Evolutionary conservation across 2,329 filamentous ascomycete genomes (phyloP), one percentile per base, ranked within the genome.

Genomic region (Cladosporium sp.): DNA sequence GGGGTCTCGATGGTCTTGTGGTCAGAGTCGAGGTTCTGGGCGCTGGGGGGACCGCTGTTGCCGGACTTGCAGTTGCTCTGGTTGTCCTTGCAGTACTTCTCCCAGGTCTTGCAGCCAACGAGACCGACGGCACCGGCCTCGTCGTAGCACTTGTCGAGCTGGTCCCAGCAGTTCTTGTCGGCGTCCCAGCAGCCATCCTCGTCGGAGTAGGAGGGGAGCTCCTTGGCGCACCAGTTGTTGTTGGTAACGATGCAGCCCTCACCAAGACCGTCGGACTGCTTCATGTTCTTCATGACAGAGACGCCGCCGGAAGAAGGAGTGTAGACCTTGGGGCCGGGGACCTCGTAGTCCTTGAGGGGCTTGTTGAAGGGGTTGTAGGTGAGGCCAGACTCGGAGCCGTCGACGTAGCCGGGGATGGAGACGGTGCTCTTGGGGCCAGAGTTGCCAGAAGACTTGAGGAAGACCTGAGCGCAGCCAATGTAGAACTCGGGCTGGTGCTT

Each of bases 391-490:
- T 84, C 75, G 41, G 69, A 70, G 12, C 73, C 67, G 45, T 75
- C 65, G 48, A 88, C 76, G 58, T 88, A 77, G 7, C 85, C 85
- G 0, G 85, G 86, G 54, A 89, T 89, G 47, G 72, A 76, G 51
- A 85, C 82, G 3, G 75, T 78, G 51, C 66, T 55, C 0, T 80
- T 79, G 6, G 80, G 69, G 29, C 52, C 65, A 0, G 80, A 69
- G 43, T 72, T 66, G 6, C 72, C 77, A 1, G 68, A 64, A 41
- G 76, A 76, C 24, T 80, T 61, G 42, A 90, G 67, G 62, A 80
- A 86, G 56, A 89, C 73, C 67, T 90, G 86, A 1, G 84, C 84
- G 64, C 86, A 90, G 45, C 84, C 82, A 45, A 79, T 72, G 65
- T 86, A 90, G 69, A 87, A 87, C 66, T 90, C 85, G n/a, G 86